Base-by-base conservation (phyloP, 2,329 filamentous ascomycete species). In the Coniochaeta sp. region DNA sequence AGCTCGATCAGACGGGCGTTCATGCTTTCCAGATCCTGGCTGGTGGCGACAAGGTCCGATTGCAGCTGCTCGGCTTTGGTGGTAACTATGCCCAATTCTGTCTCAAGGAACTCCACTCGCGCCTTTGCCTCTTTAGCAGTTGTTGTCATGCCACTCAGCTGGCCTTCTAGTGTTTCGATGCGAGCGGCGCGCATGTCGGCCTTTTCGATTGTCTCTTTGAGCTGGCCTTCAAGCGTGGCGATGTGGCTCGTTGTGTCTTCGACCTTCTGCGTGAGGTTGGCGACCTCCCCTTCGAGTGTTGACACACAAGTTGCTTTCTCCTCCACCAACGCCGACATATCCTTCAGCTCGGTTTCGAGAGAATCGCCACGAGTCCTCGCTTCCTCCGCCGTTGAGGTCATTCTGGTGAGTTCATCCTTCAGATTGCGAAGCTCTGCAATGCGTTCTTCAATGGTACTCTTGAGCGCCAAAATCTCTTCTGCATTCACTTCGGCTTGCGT, bases 61-160 rank as follows among this genome's bases (percentile, higher is more conserved):
- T 67, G 64, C 14, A 72, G 66, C n/a, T 67, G 61, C 16, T 65
- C 63, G 34, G 64, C 63, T n/a, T 67, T 65, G 8, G 62, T 61
- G 24, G 65, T 65, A 17, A 58, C 28, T 5, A 38, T 16, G 4
- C 14, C 24, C 16, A 61, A 26, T 50, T 58, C 54, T 1, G 26
- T 31, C 60, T 62, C 58, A 11, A 62, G 31, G 56, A 43, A 40
- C 24, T 58, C 56, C 16, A 44, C 38, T 19, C 56, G 34, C 19
- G 56, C 38, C 22, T 17, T 40, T 8, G 65, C 67, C n/a, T 57
- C 64, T 38, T 67, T 62, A 6, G 66, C 67, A 6, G 64, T 62
- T 17, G 62, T 62, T 8, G 57, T 61, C 62, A 70, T 67, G 26
- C 62, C 60, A 17, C 59, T 66, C 38, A 69, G 63, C 58, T 66